Percentiles rank a stretch among this genome's conserved stretches.
These are phyloP conservation scores for Vararia minispora DNA, from an alignment of 768 basidiomycete species.

Conservation along the genomic window DNA sequence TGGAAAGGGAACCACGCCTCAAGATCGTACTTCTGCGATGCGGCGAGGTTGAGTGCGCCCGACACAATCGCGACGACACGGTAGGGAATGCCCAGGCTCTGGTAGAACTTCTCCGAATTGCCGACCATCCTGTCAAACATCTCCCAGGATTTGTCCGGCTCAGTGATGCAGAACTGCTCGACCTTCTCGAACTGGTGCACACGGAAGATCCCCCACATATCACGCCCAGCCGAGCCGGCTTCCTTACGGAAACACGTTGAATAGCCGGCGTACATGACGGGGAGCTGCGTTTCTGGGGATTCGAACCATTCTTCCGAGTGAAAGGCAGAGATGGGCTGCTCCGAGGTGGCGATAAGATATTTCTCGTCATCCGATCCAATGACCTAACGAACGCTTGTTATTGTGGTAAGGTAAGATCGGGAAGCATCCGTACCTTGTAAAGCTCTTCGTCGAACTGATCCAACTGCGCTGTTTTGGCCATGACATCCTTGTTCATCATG, in stretches of 20 bases:
- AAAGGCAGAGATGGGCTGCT: slow-evolving; percentile 95
- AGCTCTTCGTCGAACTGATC: slow-evolving; percentile 98
- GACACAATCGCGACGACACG: slow-evolving; percentile 92
- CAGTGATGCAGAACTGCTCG: slow-evolving; percentile 93
- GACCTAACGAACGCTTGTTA: slow-evolving; percentile 35
- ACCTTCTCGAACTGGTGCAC: slow-evolving; percentile 99
- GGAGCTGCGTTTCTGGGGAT: slow-evolving; percentile 83
- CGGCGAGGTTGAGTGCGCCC: slow-evolving; percentile 92
- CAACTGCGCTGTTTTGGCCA: slow-evolving; percentile 96
- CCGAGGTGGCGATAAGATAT: slow-evolving; percentile 97
- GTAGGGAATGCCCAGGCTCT: slow-evolving; percentile 88
- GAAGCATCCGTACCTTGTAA: slow-evolving; percentile 64
- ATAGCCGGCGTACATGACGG: slow-evolving; percentile 78
- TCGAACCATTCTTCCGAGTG: slow-evolving; percentile 99
- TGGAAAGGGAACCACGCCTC: slow-evolving; percentile 99
- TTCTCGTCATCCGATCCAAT: slow-evolving; percentile 90
- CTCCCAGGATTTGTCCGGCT: slow-evolving; percentile 90
- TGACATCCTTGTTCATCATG: slow-evolving; percentile 96
- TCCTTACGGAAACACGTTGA: slow-evolving; percentile 99
- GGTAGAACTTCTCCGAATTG: slow-evolving; percentile 90
- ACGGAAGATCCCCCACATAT: slow-evolving; percentile 99
- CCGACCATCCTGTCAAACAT: slow-evolving; percentile 87
- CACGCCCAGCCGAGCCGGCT: slow-evolving; percentile 92
- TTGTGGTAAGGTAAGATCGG: not conserved
- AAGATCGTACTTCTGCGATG: slow-evolving; percentile 93